Conservation (phyloP, 2,329 filamentous ascomycete genomes). For the Cadophora gregata region DNA sequence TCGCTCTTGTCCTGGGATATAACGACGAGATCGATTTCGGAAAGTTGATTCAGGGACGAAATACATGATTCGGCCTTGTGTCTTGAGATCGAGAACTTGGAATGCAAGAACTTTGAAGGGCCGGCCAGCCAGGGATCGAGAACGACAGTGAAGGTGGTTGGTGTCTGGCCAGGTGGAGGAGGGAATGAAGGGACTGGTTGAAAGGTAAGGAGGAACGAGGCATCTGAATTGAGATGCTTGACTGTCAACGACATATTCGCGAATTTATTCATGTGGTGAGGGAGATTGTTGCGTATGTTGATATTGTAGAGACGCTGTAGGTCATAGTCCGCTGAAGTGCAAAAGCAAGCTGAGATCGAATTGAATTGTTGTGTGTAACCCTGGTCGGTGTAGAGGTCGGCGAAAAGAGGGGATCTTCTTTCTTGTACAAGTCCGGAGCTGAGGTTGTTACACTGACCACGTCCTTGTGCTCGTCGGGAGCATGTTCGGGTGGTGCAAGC, state of each 20-base stretch:
- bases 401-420: constrained; percentile 13
- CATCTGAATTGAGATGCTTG: constrained; percentile 68
- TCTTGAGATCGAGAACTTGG: constrained; percentile 64
- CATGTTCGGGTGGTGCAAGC: constrained; percentile 8
- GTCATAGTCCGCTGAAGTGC: constrained; percentile 1
- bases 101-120: constrained; percentile 63
- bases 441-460: constrained; percentile 15
- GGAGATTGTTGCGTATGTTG: constrained; percentile 11
- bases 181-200: constrained; percentile 47
- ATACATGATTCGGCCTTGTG: constrained; percentile 63
- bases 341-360: constrained; percentile 4
- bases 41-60: constrained; percentile 59
- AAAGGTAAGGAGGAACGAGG: constrained; percentile 70
- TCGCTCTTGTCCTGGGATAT: constrained; percentile 69
- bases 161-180: constrained; percentile 44
- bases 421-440: constrained; percentile 12
- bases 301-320: background rate
- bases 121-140: constrained; percentile 75
- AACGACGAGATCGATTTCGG: constrained; percentile 61
- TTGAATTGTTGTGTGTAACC: constrained; percentile 6
- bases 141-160: constrained; percentile 67
- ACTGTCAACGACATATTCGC: constrained; percentile 65
- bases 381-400: constrained; percentile 16
- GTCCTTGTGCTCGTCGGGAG: constrained; percentile 13
- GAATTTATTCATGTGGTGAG: background rate